Conservation (phyloP, 257 asterid genomes). For the Solanum corneliomulleri region DNA sequence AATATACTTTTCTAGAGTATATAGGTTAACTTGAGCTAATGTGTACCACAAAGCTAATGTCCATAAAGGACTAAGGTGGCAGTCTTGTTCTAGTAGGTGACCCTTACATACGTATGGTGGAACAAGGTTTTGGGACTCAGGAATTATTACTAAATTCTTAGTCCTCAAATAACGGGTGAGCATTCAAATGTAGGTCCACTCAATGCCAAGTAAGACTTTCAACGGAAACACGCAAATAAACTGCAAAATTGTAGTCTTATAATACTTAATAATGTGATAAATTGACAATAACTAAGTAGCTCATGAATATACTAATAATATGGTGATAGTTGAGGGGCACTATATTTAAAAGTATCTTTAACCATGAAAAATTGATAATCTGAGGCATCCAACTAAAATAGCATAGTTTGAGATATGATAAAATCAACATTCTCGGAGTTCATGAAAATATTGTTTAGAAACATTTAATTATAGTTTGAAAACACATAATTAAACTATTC, state of each 20-base stretch:
- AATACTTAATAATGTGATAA: too few relatives aligned
- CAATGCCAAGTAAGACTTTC: background rate
- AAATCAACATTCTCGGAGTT: background rate
- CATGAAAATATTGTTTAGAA: background rate
- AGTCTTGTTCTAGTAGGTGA: background rate
- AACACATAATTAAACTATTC: background rate
- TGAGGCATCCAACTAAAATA: background rate
- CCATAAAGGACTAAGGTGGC: background rate
- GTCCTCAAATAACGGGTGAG: background rate
- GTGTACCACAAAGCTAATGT: background rate
- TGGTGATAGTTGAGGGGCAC: background rate
- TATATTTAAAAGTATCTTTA: too few relatives aligned
- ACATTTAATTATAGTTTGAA: background rate
- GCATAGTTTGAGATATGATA: background rate
- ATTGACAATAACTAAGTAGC: background rate
- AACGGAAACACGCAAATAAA: background rate
- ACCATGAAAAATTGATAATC: background rate
- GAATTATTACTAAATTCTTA: background rate
- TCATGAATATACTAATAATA: background rate
- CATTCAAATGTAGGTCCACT: background rate
- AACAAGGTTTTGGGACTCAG: background rate
- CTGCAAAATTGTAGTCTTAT: background rate
- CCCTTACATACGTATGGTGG: background rate
- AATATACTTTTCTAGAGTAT: background rate
- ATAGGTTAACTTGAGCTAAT: background rate